Evolutionary conservation across 352 stramenopile species (phyloP), one percentile per base, ranked within the genome.

Genomic region (Vaucheria bursata): DNA sequence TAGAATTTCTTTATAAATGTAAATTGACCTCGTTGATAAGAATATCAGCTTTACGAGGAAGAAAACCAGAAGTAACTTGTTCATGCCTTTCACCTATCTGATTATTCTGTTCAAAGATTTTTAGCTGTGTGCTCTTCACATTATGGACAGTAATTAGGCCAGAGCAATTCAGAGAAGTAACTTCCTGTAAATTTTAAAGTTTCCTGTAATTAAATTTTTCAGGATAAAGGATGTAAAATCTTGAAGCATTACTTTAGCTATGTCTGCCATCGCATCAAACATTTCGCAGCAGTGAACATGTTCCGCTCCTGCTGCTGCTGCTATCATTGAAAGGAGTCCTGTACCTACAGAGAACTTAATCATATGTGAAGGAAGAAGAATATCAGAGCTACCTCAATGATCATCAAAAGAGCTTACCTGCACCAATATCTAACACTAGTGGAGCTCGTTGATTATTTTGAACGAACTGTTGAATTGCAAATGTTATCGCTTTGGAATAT

Each of bases 201-300:
- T n/a, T n/a, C n/a, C n/a, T n/a, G n/a, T n/a, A n/a, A n/a, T n/a
- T n/a, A n/a, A n/a, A n/a, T n/a, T n/a, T n/a, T n/a, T n/a, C n/a
- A n/a, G n/a, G n/a, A n/a, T n/a, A n/a, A n/a, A n/a, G n/a, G n/a
- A n/a, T n/a, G n/a, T n/a, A n/a, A n/a, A n/a, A n/a, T n/a, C n/a
- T n/a, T n/a, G n/a, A n/a, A n/a, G n/a, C n/a, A n/a, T n/a, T n/a
- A 59, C 45, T 25, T 59, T 12, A 59, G 45, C 45, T 25, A 59
- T 25, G 12, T 12, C 45, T 18, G 45, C 45, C 45, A 59, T 59
- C 25, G 45, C 45, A 18, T 25, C 45, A 59, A 59, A 59, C 45
- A 59, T 59, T 59, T 59, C 45, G 25, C 45, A 59, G 45, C 45
- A 59, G 45, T 59, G 45, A 12, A 59, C 45, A 59, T 59, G 45